Percentiles rank a stretch among this genome's conserved stretches.
Conservation (phyloP, 139 green algal genomes). For the Coelastrella sp. region DNA sequence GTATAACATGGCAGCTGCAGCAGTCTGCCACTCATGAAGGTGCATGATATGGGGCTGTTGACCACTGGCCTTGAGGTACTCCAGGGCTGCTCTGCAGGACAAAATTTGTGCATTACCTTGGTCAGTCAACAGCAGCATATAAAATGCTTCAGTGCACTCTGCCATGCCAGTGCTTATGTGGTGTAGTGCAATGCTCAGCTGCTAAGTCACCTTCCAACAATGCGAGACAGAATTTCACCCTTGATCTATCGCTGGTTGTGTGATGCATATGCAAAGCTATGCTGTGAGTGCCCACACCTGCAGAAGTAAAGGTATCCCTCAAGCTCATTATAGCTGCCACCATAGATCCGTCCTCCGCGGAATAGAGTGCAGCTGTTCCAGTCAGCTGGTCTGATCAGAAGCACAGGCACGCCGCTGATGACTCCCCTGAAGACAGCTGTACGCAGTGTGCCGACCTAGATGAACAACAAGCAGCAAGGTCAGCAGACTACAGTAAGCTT, state of each 20-base stretch:
- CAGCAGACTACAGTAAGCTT: background rate
- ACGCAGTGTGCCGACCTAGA: slow-evolving; percentile 55
- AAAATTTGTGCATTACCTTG: no score
- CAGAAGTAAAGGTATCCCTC: slow-evolving; percentile 98
- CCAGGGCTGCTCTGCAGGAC: slow-evolving; percentile 87
- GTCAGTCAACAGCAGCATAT: no score
- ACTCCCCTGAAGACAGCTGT: slow-evolving; percentile 71
- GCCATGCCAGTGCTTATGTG: no score
- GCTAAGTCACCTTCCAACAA: no score
- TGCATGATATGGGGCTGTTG: slow-evolving; percentile 75
- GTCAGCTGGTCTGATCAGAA: slow-evolving; percentile 79
- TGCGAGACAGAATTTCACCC: no score
- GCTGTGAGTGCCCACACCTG: slow-evolving; percentile 56
- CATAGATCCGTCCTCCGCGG: slow-evolving; percentile 88
- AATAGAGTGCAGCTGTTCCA: slow-evolving; percentile 80
- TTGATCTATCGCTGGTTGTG: no score
- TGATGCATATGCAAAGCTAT: no score
- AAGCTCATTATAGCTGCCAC: slow-evolving; percentile 93
- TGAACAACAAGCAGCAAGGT: background rate
- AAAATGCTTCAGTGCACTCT: no score
- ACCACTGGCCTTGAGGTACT: slow-evolving; percentile 74
- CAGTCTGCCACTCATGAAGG: slow-evolving; percentile 95
- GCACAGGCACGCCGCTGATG: slow-evolving; percentile 65
- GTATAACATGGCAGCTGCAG: slow-evolving; percentile 82
- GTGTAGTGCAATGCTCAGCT: no score